Evolutionary conservation across 805 yeast species (phyloP).

Genomic region (Peterozyma xylosa): DNA sequence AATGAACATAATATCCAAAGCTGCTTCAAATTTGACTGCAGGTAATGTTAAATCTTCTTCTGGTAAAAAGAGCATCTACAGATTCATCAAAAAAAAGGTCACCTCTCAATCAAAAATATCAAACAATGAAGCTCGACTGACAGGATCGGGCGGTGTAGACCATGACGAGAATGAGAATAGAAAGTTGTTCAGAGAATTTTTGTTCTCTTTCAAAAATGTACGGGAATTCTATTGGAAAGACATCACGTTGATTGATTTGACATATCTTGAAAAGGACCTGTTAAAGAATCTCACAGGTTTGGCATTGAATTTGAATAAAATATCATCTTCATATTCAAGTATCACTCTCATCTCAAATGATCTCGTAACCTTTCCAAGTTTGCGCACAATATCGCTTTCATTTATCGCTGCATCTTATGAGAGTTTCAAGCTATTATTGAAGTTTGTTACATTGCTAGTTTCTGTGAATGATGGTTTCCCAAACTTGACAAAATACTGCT

Average conservation of each 20-base stretch:
- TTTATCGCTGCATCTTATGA: neutral
- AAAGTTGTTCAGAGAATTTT: neutral
- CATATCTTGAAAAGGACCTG: neutral
- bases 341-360: neutral
- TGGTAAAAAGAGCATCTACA: neutral
- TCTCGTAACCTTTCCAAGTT: neutral
- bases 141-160: neutral
- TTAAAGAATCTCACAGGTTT: neutral
- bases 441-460: neutral
- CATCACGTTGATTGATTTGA: neutral
- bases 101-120: neutral
- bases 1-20: neutral
- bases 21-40: neutral
- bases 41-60: neutral
- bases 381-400: neutral
- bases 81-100: neutral
- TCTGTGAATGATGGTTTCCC: slow-evolving; percentile 1
- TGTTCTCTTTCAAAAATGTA: neutral
- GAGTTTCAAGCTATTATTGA: neutral
- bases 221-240: neutral
- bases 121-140: neutral
- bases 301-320: neutral
- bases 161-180: neutral
- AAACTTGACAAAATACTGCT: slow-evolving; percentile 8
- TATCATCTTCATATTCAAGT: neutral